Conservation (phyloP, 331 rosid genomes). For the Pyrus hybrid region DNA sequence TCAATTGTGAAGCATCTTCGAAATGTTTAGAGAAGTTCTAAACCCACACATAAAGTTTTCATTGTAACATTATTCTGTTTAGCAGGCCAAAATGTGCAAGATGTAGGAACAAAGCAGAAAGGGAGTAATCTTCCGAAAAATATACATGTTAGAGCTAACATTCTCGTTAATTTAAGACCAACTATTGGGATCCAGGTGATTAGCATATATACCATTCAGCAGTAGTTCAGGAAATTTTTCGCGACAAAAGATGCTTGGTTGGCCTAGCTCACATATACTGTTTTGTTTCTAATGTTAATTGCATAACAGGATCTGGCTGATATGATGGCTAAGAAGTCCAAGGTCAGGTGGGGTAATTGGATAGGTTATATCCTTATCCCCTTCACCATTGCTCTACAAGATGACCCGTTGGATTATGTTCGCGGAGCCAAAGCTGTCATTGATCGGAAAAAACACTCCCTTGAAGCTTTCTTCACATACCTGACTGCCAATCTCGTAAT, state of each 20-base stretch:
- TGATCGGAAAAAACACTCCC: slow-evolving; percentile 29
- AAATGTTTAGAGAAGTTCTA: neutral
- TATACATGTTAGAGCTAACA: slow-evolving; percentile 38
- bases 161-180: slow-evolving; percentile 49
- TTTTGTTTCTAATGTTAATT: neutral
- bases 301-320: slow-evolving; percentile 47
- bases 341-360: slow-evolving; percentile 53
- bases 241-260: neutral
- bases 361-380: slow-evolving; percentile 48
- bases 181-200: slow-evolving; percentile 53
- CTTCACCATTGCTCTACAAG: slow-evolving; percentile 25
- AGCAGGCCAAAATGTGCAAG: slow-evolving; percentile 10
- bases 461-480: slow-evolving; percentile 32
- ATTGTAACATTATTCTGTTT: neutral
- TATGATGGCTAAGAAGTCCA: slow-evolving; percentile 53
- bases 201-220: neutral
- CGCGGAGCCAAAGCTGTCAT: slow-evolving; percentile 20
- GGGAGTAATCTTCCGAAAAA: slow-evolving; percentile 12
- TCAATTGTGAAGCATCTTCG: neutral
- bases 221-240: neutral
- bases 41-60: neutral
- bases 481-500: neutral
- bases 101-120: slow-evolving; percentile 6
- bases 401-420: slow-evolving; percentile 27
- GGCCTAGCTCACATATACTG: neutral